Evolutionary conservation across 1,139 yeast genomes (phyloP), one percentile per base, ranked within the genome.

Genomic region (Pichia sp.): DNA sequence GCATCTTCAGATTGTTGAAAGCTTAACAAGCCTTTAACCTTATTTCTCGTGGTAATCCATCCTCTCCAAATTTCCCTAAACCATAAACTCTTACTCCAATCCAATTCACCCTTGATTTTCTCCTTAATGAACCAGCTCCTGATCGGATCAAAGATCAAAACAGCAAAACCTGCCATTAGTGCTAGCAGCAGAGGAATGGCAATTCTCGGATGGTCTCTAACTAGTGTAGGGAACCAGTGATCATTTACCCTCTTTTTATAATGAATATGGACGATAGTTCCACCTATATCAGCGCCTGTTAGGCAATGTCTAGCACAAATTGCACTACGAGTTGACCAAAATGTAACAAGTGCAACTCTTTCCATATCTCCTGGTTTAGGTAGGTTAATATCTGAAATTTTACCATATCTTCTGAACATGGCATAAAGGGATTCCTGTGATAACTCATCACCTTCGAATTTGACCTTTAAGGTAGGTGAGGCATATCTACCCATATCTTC

Each of bases 231-330:
- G 3, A 90, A 59, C 50, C 77, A 65, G 62, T 82, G 84, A 36
- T 74, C 80, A 57, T 80, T 73, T 36, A 76, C 72, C 19, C 78
- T 67, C 8, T 85, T 84, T 44, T 79, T 80, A 68, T 87, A 92
- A 60, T 84, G 87, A 47, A 92, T 77, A 65, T 90, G 97, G 47
- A 92, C 67, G 0, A 75, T 75, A 0, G 96, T 85, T 40, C 77
- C 77, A 49, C 81, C 80, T 51, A 86, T 71, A 49, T 69, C 74
- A 62, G 82, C 74, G 45, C 97, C 97, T 30, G 96, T 90, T 36
- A 90, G 78, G 78, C 99, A 93, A 68, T 90, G 92, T 64, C 90
- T 84, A 0, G 99, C 97, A 59, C 90, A 76, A 8, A 90, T 85
- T 0, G 97, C 95, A 46, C 90, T 81, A 57, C 87, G 75, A 19